These are phyloP conservation scores for barrel medic (Medicago truncatula) DNA, from an alignment of 306 rosid genomes.

Conservation along the genomic window MtrunA17r5.0-ANR NC_053042.1:48532001-48532500, in stretches of 20 bases:
- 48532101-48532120: background rate
- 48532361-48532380: constrained; percentile 12
- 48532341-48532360: background rate
- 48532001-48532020: background rate
- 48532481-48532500: too few species aligned
- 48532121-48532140: too few species aligned
- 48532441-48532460: too few species aligned
- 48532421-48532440: too few species aligned
- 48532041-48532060: background rate
- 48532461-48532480: too few species aligned
- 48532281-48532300: constrained; percentile 8
- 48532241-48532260: constrained; percentile 10
- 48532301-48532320: background rate
- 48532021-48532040: constrained; percentile 27
- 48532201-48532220: constrained; percentile 4
- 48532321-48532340: constrained; percentile 21
- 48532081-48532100: background rate
- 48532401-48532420: background rate
- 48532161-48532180: background rate
- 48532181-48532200: background rate
- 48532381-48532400: constrained; percentile 19
- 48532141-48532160: too few species aligned
- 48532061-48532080: background rate
- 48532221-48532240: constrained; percentile 17
- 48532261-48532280: background rate